These are phyloP conservation scores for Coelastrella sp. DNA, from an alignment of 139 green algal genomes.

Conservation along the genomic window DNA sequence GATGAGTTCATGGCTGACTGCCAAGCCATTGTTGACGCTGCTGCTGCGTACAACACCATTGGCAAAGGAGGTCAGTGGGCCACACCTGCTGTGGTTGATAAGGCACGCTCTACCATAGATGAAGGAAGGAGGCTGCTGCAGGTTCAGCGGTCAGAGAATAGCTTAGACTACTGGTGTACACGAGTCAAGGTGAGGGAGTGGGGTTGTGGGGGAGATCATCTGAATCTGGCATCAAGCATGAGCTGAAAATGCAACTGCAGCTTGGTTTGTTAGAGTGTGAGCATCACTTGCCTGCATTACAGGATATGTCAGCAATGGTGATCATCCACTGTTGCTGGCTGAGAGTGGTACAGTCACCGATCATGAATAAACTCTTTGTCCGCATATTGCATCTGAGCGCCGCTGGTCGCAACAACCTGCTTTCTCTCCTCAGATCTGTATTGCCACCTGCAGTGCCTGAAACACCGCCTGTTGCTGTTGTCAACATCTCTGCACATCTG, in stretches of 20 bases:
- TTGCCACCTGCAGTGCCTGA: background rate
- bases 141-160: background rate
- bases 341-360: too few species aligned
- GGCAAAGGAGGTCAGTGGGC: constrained; percentile 15
- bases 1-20: constrained; percentile 60
- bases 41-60: constrained; percentile 61
- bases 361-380: too few species aligned
- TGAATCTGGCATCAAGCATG: background rate
- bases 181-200: background rate
- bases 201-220: too few species aligned
- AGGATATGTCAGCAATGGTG: too few species aligned
- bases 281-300: too few species aligned
- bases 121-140: background rate
- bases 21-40: constrained; percentile 57
- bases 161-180: background rate
- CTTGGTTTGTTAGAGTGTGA: too few species aligned
- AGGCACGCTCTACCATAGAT: background rate
- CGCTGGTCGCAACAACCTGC: background rate
- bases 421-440: background rate
- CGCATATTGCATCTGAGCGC: too few species aligned
- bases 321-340: too few species aligned
- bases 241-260: background rate
- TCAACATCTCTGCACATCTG: background rate
- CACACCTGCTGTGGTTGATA: background rate
- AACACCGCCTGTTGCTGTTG: background rate